phyloP scores from a whole-genome alignment of 331 rosid species.

The Phaseolus coccineus region DNA sequence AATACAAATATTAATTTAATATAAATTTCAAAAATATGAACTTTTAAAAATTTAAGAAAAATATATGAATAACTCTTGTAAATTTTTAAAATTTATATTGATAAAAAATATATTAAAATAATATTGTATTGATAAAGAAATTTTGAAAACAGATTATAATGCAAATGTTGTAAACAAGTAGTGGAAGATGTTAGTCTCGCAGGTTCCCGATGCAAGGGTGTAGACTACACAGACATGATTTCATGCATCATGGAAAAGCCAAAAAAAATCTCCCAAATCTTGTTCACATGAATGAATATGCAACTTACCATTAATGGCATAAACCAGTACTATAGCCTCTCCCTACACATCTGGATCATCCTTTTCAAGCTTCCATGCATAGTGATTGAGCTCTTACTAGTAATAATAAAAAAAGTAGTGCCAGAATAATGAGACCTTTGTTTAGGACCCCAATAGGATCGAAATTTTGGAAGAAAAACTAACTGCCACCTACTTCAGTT shows the following conservation, averaged over 20 bases:
- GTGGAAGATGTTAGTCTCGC: conserved; percentile 38
- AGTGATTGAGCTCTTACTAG: conserved; percentile 36
- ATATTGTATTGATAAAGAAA: too few species aligned
- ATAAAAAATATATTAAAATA: too few species aligned
- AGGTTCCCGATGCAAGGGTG: conserved; percentile 50
- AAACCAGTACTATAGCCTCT: conserved; percentile 33
- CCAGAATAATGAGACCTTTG: conserved; percentile 36
- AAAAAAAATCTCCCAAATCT: conserved; percentile 34
- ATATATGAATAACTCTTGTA: too few species aligned
- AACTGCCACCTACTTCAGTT: conserved; percentile 31
- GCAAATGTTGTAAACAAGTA: background rate
- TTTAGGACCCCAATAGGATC: conserved; percentile 37
- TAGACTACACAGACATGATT: conserved; percentile 37
- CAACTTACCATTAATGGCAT: conserved; percentile 54
- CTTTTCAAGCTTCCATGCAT: conserved; percentile 28
- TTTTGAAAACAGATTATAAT: too few species aligned
- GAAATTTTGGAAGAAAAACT: background rate
- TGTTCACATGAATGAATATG: conserved; percentile 51
- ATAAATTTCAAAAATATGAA: too few species aligned
- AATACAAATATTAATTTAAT: too few species aligned
- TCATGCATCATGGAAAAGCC: conserved; percentile 48
- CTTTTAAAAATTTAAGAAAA: too few species aligned
- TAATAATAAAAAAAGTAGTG: conserved; percentile 23
- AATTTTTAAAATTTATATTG: too few species aligned
- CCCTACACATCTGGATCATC: conserved; percentile 39